These are phyloP conservation scores for Emergomyces pasteurianus DNA, from an alignment of 2,329 filamentous ascomycete species.

Conservation along the genomic window DNA sequence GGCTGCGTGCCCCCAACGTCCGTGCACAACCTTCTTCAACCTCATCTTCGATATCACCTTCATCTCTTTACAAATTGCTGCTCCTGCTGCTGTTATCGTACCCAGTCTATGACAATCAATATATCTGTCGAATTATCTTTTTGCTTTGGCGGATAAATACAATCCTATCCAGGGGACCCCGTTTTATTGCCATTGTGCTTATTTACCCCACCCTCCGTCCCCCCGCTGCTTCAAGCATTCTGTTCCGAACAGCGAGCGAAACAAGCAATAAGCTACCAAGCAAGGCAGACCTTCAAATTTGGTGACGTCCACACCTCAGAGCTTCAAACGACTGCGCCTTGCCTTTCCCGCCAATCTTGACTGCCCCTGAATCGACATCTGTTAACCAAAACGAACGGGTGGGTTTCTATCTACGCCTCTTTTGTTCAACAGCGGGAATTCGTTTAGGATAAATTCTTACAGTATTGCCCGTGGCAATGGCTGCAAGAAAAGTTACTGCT, in stretches of 20 bases:
- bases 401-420: not conserved
- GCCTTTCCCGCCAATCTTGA: not conserved
- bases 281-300: too few relatives aligned
- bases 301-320: not conserved
- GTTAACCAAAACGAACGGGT: not conserved
- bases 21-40: not conserved
- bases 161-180: not conserved
- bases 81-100: not conserved
- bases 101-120: not conserved
- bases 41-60: not conserved
- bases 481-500: not conserved
- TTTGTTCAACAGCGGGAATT: not conserved
- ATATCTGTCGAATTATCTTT: not conserved
- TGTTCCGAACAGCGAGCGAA: not conserved
- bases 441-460: not conserved
- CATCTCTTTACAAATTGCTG: not conserved
- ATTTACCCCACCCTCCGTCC: not conserved
- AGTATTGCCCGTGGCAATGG: not conserved
- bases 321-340: not conserved
- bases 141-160: not conserved
- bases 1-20: not conserved
- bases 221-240: not conserved
- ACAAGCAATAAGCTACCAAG: not conserved
- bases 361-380: not conserved
- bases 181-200: not conserved